phyloP scores from a whole-genome alignment of 768 basidiomycete genomes.

The Pleurotus cornucopiae region DNA sequence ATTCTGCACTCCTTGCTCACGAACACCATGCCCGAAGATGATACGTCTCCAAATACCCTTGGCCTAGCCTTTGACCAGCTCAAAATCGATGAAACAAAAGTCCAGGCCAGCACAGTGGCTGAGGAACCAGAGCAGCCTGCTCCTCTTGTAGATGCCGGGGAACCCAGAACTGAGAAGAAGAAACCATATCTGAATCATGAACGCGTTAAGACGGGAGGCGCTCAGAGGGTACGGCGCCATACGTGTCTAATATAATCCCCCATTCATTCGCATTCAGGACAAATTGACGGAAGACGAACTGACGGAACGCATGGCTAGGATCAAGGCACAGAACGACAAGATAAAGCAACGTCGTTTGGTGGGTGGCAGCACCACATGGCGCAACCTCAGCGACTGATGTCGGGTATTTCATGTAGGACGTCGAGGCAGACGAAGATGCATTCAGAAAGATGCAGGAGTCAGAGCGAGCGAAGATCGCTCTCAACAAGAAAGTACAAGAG shows the following conservation, averaged over 20 bases:
- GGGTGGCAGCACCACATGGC: conserved; percentile 11
- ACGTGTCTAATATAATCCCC: conserved; percentile 21
- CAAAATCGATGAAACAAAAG: conserved; percentile 27
- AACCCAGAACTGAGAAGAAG: conserved; percentile 46
- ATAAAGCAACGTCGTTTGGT: conserved; percentile 60
- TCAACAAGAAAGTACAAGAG: conserved; percentile 64
- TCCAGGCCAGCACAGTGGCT: conserved; percentile 8
- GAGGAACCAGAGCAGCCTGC: conserved; percentile 6
- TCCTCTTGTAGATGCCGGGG: conserved; percentile 14
- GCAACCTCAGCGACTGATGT: too few relatives aligned
- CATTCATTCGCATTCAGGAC: conserved; percentile 18
- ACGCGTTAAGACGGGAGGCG: conserved; percentile 79
- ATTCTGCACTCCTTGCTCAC: neutral
- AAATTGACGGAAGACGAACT: conserved; percentile 51
- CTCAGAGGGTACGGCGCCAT: conserved; percentile 52
- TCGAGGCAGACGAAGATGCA: conserved; percentile 77
- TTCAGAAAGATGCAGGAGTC: conserved; percentile 67
- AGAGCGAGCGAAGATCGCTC: conserved; percentile 55
- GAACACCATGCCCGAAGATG: conserved; percentile 1
- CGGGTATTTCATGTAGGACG: conserved; percentile 43
- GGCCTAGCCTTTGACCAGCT: conserved; percentile 65
- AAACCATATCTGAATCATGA: conserved; percentile 79
- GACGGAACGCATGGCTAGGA: conserved; percentile 55
- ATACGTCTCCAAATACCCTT: conserved; percentile 49
- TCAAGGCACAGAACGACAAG: conserved; percentile 61